These are phyloP conservation scores for Fusarium sp. DNA, from an alignment of 2,329 filamentous ascomycete genomes.

Conservation along the genomic window DNA sequence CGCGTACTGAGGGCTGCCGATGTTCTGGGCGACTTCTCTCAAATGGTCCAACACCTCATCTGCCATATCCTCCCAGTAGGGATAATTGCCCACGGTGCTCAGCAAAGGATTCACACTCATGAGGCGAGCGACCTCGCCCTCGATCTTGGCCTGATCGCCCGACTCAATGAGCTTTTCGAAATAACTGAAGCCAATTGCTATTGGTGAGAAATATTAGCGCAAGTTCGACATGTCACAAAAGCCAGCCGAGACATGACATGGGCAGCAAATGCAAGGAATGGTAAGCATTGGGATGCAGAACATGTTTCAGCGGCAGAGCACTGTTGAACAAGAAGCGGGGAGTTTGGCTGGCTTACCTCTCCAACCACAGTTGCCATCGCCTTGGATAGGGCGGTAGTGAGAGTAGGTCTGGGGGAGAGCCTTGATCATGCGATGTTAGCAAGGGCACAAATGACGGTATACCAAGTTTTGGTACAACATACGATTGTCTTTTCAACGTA, in stretches of 20 bases:
- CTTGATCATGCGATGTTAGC: slow-evolving; percentile 57
- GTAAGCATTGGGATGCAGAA: slow-evolving; percentile 7
- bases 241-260: slow-evolving; percentile 38
- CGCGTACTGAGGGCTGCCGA: slow-evolving; percentile 69
- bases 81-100: slow-evolving; percentile 76
- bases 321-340: slow-evolving; percentile 17
- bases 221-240: slow-evolving; percentile 19
- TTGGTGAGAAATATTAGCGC: slow-evolving; percentile 24
- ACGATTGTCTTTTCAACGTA: slow-evolving; percentile 91
- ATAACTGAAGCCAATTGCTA: slow-evolving; percentile 92
- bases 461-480: slow-evolving; percentile 52
- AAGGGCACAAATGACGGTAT: slow-evolving; percentile 2
- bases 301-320: slow-evolving; percentile 13
- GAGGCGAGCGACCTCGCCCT: slow-evolving; percentile 78
- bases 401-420: slow-evolving; percentile 85
- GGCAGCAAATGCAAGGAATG: slow-evolving; percentile 17
- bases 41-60: slow-evolving; percentile 79
- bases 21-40: slow-evolving; percentile 67
- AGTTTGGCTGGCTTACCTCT: slow-evolving; percentile 74
- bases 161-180: slow-evolving; percentile 84
- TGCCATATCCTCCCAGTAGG: slow-evolving; percentile 82
- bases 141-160: slow-evolving; percentile 72
- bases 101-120: slow-evolving; percentile 77
- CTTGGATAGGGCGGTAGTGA: slow-evolving; percentile 86
- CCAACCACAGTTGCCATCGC: slow-evolving; percentile 98